phyloP scores from a whole-genome alignment of 768 basidiomycete species.

The Lactarius vividus region DNA sequence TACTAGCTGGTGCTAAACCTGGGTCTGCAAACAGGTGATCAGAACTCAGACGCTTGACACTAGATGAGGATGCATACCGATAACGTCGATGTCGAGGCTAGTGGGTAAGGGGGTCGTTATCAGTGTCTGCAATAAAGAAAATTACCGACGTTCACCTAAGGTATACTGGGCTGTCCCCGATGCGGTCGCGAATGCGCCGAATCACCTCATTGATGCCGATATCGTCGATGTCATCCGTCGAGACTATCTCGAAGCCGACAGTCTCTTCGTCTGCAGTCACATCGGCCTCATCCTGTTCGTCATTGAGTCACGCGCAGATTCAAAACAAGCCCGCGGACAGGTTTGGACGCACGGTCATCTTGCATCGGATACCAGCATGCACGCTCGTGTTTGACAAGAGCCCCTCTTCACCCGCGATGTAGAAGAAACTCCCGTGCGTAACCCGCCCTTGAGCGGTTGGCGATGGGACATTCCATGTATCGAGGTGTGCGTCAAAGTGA shows the following conservation, averaged over 20 bases:
- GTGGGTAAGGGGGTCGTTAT: background rate
- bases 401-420: constrained; percentile 73
- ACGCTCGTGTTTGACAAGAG: constrained; percentile 71
- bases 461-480: constrained; percentile 49
- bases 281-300: constrained; percentile 52
- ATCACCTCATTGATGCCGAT: constrained; percentile 69
- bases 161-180: constrained; percentile 76
- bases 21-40: constrained; percentile 49
- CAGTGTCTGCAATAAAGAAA: background rate
- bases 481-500: constrained; percentile 78
- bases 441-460: constrained; percentile 60
- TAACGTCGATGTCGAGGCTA: constrained; percentile 79
- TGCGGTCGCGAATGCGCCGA: constrained; percentile 62
- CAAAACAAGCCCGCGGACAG: background rate
- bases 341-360: constrained; percentile 47
- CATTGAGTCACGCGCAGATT: background rate
- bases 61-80: constrained; percentile 47
- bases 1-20: constrained; percentile 63
- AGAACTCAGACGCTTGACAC: background rate
- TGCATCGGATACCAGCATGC: constrained; percentile 84
- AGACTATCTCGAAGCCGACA: constrained; percentile 75
- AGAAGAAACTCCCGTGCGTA: constrained; percentile 87
- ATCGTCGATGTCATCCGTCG: constrained; percentile 82
- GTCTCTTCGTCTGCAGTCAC: constrained; percentile 62
- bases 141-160: constrained; percentile 44